Conservation (phyloP, 2,329 filamentous ascomycete genomes). For the Epichloe bromicola region DNA sequence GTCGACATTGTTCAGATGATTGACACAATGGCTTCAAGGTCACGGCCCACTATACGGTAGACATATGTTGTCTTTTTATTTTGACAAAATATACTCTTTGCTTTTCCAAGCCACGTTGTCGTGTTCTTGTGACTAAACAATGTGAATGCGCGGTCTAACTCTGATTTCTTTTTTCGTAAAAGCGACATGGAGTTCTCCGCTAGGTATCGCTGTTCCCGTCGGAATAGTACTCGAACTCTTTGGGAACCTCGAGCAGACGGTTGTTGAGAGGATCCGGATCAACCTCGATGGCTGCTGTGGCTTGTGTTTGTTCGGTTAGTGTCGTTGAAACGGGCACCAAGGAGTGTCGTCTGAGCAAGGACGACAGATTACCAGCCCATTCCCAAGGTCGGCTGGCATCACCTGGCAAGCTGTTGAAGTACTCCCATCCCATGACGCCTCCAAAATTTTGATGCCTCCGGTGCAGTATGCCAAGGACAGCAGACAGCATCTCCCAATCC, state of each 20-base stretch:
- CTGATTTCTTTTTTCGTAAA: not conserved
- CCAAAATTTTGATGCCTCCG: constrained; percentile 55
- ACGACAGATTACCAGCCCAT: constrained; percentile 61
- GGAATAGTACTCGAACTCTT: constrained; percentile 14
- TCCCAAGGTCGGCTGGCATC: constrained; percentile 53
- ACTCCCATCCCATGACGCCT: constrained; percentile 92
- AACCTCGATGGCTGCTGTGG: constrained; percentile 5
- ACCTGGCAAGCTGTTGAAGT: constrained; percentile 69
- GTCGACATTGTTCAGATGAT: constrained; percentile 4
- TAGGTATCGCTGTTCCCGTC: constrained; percentile 7
- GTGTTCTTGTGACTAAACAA: not conserved
- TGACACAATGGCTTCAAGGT: constrained; percentile 7
- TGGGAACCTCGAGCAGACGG: constrained; percentile 8
- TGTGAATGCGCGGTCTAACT: not conserved
- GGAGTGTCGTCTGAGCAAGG: constrained; percentile 20
- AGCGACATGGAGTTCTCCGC: not conserved
- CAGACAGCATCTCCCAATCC: constrained; percentile 31
- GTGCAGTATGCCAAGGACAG: constrained; percentile 29
- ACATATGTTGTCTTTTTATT: constrained; percentile 6
- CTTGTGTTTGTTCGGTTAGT: not conserved
- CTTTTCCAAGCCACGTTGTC: not conserved
- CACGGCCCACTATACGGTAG: constrained; percentile 8
- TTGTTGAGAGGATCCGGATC: constrained; percentile 12
- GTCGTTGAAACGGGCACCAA: constrained; percentile 8
- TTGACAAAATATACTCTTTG: constrained; percentile 4